Evolutionary conservation across 345 rosid species (phyloP).

Genomic region (Gossypium herbaceum): DNA sequence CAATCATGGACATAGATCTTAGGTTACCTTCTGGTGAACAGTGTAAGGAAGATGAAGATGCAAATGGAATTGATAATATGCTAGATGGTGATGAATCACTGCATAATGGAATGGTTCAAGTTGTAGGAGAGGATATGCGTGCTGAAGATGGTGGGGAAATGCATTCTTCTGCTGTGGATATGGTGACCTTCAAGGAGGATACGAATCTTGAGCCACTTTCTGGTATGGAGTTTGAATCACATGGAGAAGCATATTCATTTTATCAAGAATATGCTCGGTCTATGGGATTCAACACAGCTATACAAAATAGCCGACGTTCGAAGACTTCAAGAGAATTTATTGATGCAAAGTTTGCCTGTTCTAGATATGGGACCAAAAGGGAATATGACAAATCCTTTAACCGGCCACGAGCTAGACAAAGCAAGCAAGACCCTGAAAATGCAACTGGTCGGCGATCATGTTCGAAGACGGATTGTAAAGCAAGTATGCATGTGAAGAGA

Average conservation of each 20-base stretch:
- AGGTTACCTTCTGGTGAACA: constrained; percentile 65
- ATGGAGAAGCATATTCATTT: constrained; percentile 58
- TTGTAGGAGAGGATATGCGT: constrained; percentile 31
- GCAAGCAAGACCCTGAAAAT: constrained; percentile 53
- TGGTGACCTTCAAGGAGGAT: constrained; percentile 38
- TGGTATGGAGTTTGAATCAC: constrained; percentile 73
- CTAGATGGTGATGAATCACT: constrained; percentile 39
- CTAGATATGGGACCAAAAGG: constrained; percentile 64
- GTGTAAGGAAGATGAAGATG: constrained; percentile 44
- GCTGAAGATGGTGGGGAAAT: constrained; percentile 33
- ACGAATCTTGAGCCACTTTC: constrained; percentile 50
- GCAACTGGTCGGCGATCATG: constrained; percentile 52
- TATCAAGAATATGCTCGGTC: constrained; percentile 73
- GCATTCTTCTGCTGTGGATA: constrained; percentile 25
- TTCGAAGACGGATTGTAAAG: constrained; percentile 66
- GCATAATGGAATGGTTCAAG: constrained; percentile 36
- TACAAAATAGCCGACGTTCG: constrained; percentile 66
- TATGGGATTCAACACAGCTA: constrained; percentile 61
- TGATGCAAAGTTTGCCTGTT: constrained; percentile 74
- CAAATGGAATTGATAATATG: constrained; percentile 42
- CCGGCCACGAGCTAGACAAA: constrained; percentile 57
- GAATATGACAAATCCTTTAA: constrained; percentile 58
- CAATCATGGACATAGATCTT: constrained; percentile 55
- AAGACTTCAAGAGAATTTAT: constrained; percentile 63
- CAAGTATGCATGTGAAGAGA: constrained; percentile 83